phyloP scores from a whole-genome alignment of 371 early-diverging fungal species.

The Mucor mucedo region DNA sequence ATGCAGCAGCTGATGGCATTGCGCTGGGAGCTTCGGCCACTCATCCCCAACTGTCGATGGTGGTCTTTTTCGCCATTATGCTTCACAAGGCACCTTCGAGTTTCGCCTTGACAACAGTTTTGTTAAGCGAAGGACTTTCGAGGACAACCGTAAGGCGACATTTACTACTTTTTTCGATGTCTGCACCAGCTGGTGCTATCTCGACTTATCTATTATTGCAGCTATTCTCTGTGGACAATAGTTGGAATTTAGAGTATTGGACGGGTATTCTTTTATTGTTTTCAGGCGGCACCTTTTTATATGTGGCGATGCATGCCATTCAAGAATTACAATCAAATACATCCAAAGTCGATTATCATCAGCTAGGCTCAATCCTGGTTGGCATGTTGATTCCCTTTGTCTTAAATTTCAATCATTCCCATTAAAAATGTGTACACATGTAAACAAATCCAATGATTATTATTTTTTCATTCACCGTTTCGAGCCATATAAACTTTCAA shows the following conservation, averaged over 20 bases:
- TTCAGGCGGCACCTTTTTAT: conserved; percentile 90
- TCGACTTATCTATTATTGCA: conserved; percentile 68
- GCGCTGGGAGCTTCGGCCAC: conserved; percentile 85
- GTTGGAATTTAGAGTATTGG: conserved; percentile 68
- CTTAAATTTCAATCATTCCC: conserved; percentile 30
- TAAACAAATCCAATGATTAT: background rate
- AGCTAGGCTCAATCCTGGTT: conserved; percentile 16
- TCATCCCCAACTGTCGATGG: conserved; percentile 74
- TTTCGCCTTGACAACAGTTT: conserved; percentile 86
- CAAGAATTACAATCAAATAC: conserved; percentile 30
- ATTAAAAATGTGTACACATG: conserved; percentile 13
- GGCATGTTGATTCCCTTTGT: conserved; percentile 30
- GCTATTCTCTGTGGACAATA: conserved; percentile 25
- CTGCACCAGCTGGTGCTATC: conserved; percentile 87
- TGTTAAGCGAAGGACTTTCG: conserved; percentile 76
- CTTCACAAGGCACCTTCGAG: conserved; percentile 96
- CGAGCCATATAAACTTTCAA: too few species aligned
- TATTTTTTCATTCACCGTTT: too few species aligned
- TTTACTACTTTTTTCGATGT: conserved; percentile 79
- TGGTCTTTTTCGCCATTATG: conserved; percentile 95
- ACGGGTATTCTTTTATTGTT: conserved; percentile 84
- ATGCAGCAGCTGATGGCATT: conserved; percentile 95
- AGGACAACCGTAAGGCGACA: conserved; percentile 73
- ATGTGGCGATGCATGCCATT: conserved; percentile 81
- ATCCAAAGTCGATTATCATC: conserved; percentile 5